Evolutionary conservation across 179 eudicot genomes (phyloP).

Genomic region (Monotropa hypopitys): DNA sequence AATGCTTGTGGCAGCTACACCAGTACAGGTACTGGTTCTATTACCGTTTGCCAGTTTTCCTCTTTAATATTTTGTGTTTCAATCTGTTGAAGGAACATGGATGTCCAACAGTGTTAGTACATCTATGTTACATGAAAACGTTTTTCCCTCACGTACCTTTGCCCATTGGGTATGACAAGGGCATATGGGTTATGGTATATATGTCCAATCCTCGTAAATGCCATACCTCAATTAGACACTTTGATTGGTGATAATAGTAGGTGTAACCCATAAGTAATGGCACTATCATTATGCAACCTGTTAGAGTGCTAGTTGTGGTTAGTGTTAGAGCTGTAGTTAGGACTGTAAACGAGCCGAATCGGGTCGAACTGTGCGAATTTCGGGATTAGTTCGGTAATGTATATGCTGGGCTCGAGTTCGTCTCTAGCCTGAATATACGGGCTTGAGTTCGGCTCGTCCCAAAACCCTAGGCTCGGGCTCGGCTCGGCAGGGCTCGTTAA

Average conservation of each 20-base stretch:
- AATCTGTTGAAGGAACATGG: background rate
- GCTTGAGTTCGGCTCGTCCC: too few species aligned
- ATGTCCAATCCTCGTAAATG: background rate
- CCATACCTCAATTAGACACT: background rate
- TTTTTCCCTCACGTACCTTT: background rate
- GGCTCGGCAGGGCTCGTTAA: too few species aligned
- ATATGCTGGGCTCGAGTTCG: too few species aligned
- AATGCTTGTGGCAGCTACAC: slow-evolving; percentile 58
- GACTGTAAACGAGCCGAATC: too few species aligned
- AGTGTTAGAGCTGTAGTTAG: too few species aligned
- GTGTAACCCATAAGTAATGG: background rate
- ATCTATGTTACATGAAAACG: background rate
- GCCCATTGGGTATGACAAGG: background rate
- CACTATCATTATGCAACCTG: background rate
- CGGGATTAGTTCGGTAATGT: too few species aligned
- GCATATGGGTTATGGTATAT: background rate
- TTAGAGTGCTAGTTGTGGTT: too few species aligned
- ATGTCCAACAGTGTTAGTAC: background rate
- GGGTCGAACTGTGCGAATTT: too few species aligned
- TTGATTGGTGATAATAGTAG: background rate
- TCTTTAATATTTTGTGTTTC: background rate
- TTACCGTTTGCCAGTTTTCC: background rate
- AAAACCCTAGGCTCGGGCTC: too few species aligned
- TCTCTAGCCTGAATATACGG: too few species aligned
- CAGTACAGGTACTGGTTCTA: slow-evolving; percentile 50